Evolutionary conservation across 805 yeast species (phyloP).

Genomic region (Blastobotrys peoriensis): DNA sequence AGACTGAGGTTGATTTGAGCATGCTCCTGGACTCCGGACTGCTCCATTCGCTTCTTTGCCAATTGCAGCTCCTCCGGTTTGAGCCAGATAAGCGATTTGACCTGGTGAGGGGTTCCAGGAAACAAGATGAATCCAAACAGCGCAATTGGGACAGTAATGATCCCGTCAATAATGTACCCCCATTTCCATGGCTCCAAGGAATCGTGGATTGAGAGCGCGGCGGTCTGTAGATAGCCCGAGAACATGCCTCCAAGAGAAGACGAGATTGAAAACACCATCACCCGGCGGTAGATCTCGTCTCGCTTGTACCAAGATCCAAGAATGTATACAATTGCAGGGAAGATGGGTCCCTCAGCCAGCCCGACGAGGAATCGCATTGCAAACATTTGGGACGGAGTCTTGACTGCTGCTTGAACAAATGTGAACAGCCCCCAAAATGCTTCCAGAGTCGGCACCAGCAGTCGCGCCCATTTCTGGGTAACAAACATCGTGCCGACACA

Average conservation of each 20-base stretch:
- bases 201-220: constrained; percentile 24
- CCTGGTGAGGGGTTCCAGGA: constrained; percentile 41
- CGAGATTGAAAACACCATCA: constrained; percentile 37
- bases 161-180: constrained; percentile 52
- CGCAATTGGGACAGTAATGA: constrained; percentile 37
- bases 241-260: constrained; percentile 39
- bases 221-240: constrained; percentile 41
- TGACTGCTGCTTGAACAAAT: constrained; percentile 31
- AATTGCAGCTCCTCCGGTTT: constrained; percentile 19
- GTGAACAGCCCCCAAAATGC: constrained; percentile 35
- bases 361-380: constrained; percentile 42
- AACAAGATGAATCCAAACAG: constrained; percentile 36
- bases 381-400: constrained; percentile 30
- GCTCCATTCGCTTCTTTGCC: constrained; percentile 27
- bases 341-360: constrained; percentile 39
- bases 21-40: constrained; percentile 24
- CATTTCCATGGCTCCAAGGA: constrained; percentile 37
- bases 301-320: constrained; percentile 43
- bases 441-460: constrained; percentile 32
- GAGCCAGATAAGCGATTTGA: not conserved
- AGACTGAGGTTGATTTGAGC: constrained; percentile 20
- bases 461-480: constrained; percentile 31
- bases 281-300: constrained; percentile 38
- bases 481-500: constrained; percentile 35
- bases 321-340: constrained; percentile 37